Base-by-base conservation (phyloP, 495 filamentous ascomycete genomes). In the Penicillium salamii region DNA sequence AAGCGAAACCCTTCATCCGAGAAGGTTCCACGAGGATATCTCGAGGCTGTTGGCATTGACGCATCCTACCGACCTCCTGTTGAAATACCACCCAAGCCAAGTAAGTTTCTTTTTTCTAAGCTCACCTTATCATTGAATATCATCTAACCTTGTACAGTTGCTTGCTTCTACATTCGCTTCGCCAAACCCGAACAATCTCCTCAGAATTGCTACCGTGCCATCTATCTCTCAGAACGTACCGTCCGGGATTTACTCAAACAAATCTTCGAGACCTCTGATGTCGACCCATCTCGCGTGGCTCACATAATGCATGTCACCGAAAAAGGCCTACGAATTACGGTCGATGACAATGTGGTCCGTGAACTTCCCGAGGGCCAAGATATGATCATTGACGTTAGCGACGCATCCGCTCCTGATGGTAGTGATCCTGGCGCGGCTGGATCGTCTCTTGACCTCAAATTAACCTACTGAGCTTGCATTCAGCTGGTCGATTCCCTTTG, bases 21-120 rank as follows among this genome's bases (percentile, higher is more conserved):
- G 9, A 75, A 75, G 33, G 46, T 60, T 3, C 61, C 67, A 3
- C 81, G 83, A 20, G 86, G 88, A 1, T 97, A 85, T 83, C 91
- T 98, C 48, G 92, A 99, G 62, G 91, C 90, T 1, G 69, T 96
- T 6, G 93, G 87, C 32, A 89, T 97, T 20, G 95, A 99, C 66
- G 76, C 83, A 9, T 75, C 78, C 0, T 99, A 99, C 62, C 80
- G 85, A 45, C 87, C 93, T 26, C 92, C 93, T 3, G 68, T 78
- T 6, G 88, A 95, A 53, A 79, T 78, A 37, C 67, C 77, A 2
- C 68, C 79, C 14, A 95, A 90, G 62, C 85, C 86, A 33, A 74
- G 83, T 83, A 73, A 68, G 80, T 74, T 53, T 26, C 8, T 17
- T 26, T 26, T 17, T 39, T 12, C 2, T 33, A 23, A 1, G 9